phyloP scores from a whole-genome alignment of 768 basidiomycete genomes.

The Leccinum sublutescens region DNA sequence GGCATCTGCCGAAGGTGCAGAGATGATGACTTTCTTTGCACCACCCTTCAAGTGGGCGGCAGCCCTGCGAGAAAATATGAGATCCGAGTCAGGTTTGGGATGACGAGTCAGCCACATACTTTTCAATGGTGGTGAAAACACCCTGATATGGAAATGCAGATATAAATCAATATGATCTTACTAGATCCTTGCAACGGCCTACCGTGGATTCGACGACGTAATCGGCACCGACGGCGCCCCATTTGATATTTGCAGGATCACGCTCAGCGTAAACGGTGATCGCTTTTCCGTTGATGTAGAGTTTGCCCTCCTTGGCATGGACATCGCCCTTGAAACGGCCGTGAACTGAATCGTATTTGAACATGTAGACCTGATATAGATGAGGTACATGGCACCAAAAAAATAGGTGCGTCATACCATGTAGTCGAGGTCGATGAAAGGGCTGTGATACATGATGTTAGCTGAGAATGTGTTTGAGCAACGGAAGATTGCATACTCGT shows the following conservation, averaged over 20 bases:
- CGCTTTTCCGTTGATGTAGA: constrained; percentile 75
- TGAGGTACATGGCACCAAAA: constrained; percentile 1
- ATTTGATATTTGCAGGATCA: constrained; percentile 83
- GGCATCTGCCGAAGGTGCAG: constrained; percentile 95
- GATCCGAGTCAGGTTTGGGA: not conserved
- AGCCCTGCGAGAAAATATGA: constrained; percentile 50
- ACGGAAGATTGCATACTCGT: constrained; percentile 64
- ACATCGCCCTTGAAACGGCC: constrained; percentile 88
- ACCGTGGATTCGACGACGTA: constrained; percentile 98
- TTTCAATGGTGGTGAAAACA: constrained; percentile 96
- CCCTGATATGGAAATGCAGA: constrained; percentile 44
- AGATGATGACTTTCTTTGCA: constrained; percentile 99
- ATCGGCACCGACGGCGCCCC: constrained; percentile 78
- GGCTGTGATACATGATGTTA: constrained; percentile 46
- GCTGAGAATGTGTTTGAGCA: not conserved
- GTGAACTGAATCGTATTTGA: constrained; percentile 95
- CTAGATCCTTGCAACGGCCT: constrained; percentile 25
- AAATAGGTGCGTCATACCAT: constrained; percentile 58
- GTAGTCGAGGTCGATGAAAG: constrained; percentile 96
- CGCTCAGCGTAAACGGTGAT: constrained; percentile 81
- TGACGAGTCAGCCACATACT: constrained; percentile 42
- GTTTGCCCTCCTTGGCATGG: constrained; percentile 83
- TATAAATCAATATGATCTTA: constrained; percentile 1
- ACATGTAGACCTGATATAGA: constrained; percentile 83
- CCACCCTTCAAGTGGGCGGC: constrained; percentile 94